phyloP scores from a whole-genome alignment of 1,139 yeast species.

The Blastobotrys petasosporus region DNA sequence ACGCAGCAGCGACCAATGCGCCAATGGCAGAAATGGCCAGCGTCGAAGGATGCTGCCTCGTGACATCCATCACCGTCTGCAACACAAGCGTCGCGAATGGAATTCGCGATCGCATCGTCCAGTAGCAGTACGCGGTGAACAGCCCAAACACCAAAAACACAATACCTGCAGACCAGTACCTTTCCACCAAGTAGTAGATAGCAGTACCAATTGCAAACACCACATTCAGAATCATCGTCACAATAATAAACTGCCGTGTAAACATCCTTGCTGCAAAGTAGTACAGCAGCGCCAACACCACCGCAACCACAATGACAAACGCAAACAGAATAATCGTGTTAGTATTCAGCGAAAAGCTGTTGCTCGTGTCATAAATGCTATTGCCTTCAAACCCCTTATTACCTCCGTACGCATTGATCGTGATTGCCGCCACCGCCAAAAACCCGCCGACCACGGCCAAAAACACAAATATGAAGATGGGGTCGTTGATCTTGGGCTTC shows the following conservation, averaged over 20 bases:
- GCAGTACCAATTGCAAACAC: constrained; percentile 69
- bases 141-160: constrained; percentile 50
- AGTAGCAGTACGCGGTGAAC: constrained; percentile 64
- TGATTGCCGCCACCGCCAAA: constrained; percentile 62
- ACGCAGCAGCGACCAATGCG: constrained; percentile 55
- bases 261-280: constrained; percentile 56
- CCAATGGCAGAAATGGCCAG: constrained; percentile 61
- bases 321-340: constrained; percentile 67
- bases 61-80: constrained; percentile 67
- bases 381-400: constrained; percentile 56
- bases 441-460: constrained; percentile 60
- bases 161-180: constrained; percentile 73
- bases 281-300: constrained; percentile 53
- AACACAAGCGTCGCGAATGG: constrained; percentile 70
- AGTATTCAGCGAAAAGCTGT: constrained; percentile 60
- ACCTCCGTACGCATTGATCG: constrained; percentile 55
- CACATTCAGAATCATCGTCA: constrained; percentile 64
- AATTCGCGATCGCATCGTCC: constrained; percentile 65
- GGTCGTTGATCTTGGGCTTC: constrained; percentile 64
- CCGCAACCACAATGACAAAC: constrained; percentile 56
- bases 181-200: constrained; percentile 52
- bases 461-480: constrained; percentile 50
- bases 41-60: constrained; percentile 65
- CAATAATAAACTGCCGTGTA: constrained; percentile 62
- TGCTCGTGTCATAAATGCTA: constrained; percentile 52